Evolutionary conservation across 2,329 filamentous ascomycete species (phyloP), one percentile per base, ranked within the genome.

Genomic region (Parascedosporium putredinis): DNA sequence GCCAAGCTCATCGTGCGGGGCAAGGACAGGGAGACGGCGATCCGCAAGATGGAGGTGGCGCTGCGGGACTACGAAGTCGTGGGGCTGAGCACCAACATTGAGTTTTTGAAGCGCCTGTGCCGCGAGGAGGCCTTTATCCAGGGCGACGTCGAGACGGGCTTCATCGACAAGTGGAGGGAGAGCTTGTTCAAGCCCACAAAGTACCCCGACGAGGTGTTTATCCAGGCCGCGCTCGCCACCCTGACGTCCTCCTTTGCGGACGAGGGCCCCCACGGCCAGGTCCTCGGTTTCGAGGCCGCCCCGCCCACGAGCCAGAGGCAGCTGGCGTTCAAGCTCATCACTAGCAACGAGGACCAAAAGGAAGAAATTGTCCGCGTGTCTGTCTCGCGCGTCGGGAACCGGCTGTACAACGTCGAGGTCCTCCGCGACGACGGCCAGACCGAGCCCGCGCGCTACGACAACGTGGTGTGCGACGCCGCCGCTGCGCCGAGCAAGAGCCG

Each of bases 1-100:
- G 88, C 93, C 42, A 98, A 98, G 69, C 78, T 98, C 48, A 98
- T 98, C 58, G 88, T 97, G 5, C 80, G 87, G 51, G 93, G 87
- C 1, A 77, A 80, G 14, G 84, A 84, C 51, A 78, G 93, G 52
- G 78, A 85, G 62, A 84, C 86, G 23, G 88, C 90, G 3, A 84
- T 98, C 46, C 82, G 86, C 52, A 94, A 88, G 64, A 74, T 98
- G 52, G 80, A 82, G 33, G 73, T 83, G 3, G 90, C 93, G 1
- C 71, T 98, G 9, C 84, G 88, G 55, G 78, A 88, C 45, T 98
- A 97, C 62, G 88, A 98, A 66, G 83, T 98, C 9, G 93, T 91
- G 2, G 93, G 93, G 0, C 79, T 94, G 6, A 84, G 87, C 61
- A 98, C 93, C 5, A 98, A 98, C 62, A 90, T 98, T 54, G 93